These are phyloP conservation scores for Nadsonia starkeyi-henricii DNA, from an alignment of 1,139 yeast species.

Conservation along the genomic window DNA sequence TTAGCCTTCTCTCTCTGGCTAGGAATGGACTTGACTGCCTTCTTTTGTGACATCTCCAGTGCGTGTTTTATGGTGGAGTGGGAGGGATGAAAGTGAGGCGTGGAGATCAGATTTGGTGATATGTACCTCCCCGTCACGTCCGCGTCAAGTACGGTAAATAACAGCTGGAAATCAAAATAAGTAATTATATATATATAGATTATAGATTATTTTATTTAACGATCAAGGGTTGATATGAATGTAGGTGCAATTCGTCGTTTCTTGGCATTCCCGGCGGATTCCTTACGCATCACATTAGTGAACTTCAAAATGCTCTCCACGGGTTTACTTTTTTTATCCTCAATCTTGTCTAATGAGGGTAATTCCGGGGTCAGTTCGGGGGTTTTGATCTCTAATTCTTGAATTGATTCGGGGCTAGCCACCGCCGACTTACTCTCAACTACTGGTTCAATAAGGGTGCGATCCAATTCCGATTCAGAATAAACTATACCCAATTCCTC, in stretches of 20 bases:
- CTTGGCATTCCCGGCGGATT: slow-evolving; percentile 11
- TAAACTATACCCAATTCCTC: slow-evolving; percentile 38
- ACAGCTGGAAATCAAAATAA: too few relatives aligned
- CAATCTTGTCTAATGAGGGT: slow-evolving; percentile 1
- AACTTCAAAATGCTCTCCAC: slow-evolving; percentile 2
- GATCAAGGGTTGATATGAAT: too few relatives aligned
- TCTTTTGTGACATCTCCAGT: neutral
- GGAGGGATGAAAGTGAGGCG: too few relatives aligned
- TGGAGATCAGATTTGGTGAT: too few relatives aligned
- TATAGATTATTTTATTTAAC: too few relatives aligned
- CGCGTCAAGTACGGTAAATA: too few relatives aligned
- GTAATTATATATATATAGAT: too few relatives aligned
- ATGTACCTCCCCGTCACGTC: too few relatives aligned
- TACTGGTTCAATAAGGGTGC: slow-evolving; percentile 2
- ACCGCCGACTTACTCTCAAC: neutral
- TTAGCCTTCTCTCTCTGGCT: neutral
- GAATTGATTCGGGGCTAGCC: slow-evolving; percentile 1
- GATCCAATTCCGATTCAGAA: slow-evolving; percentile 1
- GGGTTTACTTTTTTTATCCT: slow-evolving; percentile 1
- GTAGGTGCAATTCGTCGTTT: slow-evolving; percentile 37
- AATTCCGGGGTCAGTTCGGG: slow-evolving; percentile 1
- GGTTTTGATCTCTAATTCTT: slow-evolving; percentile 3
- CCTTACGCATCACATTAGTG: neutral
- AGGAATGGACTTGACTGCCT: neutral
- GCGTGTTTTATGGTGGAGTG: too few relatives aligned